These are phyloP conservation scores for Ormosia emarginata DNA, from an alignment of 306 rosid genomes.

Conservation along the genomic window DNA sequence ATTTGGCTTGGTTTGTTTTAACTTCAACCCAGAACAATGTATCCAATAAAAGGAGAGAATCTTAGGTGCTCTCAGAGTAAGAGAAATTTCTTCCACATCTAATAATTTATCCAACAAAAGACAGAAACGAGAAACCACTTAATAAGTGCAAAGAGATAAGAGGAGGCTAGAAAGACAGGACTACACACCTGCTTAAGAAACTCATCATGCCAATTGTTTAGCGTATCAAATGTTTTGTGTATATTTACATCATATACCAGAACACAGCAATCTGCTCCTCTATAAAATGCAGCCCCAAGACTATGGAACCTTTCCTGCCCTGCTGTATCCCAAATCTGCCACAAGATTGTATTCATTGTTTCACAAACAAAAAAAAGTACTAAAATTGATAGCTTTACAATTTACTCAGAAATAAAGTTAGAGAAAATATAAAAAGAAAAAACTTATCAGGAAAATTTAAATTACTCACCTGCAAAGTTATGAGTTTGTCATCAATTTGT, in stretches of 20 bases:
- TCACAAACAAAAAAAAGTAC: not conserved
- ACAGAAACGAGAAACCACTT: not conserved
- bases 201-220: constrained; percentile 80
- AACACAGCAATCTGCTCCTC: constrained; percentile 97
- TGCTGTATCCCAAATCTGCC: constrained; percentile 97
- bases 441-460: not conserved
- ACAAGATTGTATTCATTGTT: not conserved
- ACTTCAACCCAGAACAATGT: not conserved
- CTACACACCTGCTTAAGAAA: constrained; percentile 74
- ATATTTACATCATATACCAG: constrained; percentile 80
- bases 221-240: constrained; percentile 59
- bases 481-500: constrained; percentile 64
- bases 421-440: not conserved
- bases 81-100: no score
- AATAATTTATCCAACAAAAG: not conserved
- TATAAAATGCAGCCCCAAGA: constrained; percentile 78
- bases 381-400: not conserved
- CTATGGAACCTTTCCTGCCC: constrained; percentile 93
- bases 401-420: not conserved
- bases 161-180: not conserved
- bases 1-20: not conserved
- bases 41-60: not conserved
- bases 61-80: no score
- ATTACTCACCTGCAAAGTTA: constrained; percentile 74
- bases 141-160: not conserved